These are phyloP conservation scores for Verticillium albo-atrum DNA, from an alignment of 2,329 filamentous ascomycete species.

Conservation along the genomic window DNA sequence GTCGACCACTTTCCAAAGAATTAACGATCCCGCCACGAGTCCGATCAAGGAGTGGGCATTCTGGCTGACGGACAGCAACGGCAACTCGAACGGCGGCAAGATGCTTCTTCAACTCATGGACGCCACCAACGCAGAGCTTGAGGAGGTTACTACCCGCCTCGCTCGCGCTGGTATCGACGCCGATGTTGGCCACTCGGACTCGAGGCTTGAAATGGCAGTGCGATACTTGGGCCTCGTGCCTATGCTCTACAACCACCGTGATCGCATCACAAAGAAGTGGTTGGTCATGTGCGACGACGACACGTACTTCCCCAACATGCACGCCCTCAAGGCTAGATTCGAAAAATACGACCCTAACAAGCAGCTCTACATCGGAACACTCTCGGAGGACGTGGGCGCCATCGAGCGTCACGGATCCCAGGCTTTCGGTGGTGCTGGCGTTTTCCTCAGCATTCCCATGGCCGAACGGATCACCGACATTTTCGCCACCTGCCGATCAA, in stretches of 20 bases:
- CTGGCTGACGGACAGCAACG: conserved; percentile 54
- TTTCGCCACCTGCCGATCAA: conserved; percentile 40
- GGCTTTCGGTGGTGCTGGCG: conserved; percentile 59
- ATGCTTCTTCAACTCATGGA: conserved; percentile 50
- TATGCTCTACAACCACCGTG: conserved; percentile 47
- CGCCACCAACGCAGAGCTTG: conserved; percentile 45
- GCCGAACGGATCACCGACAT: conserved; percentile 39
- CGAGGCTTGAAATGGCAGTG: conserved; percentile 51
- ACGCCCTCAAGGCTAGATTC: conserved; percentile 46
- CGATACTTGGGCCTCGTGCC: conserved; percentile 53
- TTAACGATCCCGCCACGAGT: conserved; percentile 45
- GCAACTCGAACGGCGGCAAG: conserved; percentile 52
- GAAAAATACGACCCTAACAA: conserved; percentile 45
- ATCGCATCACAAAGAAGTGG: conserved; percentile 49
- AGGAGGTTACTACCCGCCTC: conserved; percentile 42
- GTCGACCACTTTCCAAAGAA: conserved; percentile 52
- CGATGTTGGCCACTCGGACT: conserved; percentile 51
- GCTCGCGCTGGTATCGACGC: conserved; percentile 48
- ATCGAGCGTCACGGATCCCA: conserved; percentile 58
- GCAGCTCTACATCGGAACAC: conserved; percentile 55
- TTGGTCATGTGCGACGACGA: conserved; percentile 61
- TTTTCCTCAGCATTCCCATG: conserved; percentile 53
- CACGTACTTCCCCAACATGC: conserved; percentile 59
- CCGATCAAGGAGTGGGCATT: conserved; percentile 56
- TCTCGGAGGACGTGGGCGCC: conserved; percentile 58